phyloP scores from a whole-genome alignment of 192 early-diverging fungal species.

The Umbelopsis sp. region DNA sequence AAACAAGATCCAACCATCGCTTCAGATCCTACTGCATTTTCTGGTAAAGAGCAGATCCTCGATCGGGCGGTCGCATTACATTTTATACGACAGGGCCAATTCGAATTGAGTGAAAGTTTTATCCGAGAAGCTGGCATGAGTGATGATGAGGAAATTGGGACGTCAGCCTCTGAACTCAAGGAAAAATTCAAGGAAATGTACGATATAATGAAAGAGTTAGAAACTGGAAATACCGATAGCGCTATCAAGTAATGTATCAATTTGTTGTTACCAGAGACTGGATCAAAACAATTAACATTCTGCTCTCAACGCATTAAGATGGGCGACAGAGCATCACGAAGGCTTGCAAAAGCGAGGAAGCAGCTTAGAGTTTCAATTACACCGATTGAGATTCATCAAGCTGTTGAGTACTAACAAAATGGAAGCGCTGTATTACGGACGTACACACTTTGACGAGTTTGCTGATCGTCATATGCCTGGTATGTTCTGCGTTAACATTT shows the following conservation, averaged over 20 bases:
- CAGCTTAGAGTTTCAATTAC: conserved; percentile 88
- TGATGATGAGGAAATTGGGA: conserved; percentile 42
- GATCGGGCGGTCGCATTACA: conserved; percentile 68
- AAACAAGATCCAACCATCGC: conserved; percentile 65
- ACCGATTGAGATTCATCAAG: conserved; percentile 78
- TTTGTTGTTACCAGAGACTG: neutral
- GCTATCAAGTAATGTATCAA: conserved; percentile 59
- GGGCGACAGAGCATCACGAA: conserved; percentile 66
- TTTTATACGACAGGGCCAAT: conserved; percentile 87
- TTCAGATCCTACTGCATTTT: conserved; percentile 75
- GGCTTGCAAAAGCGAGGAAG: conserved; percentile 60
- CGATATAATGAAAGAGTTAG: conserved; percentile 65
- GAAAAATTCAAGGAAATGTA: conserved; percentile 85
- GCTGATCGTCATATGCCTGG: conserved; percentile 64
- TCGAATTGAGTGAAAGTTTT: conserved; percentile 76
- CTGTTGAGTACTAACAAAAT: conserved; percentile 53
- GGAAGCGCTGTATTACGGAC: conserved; percentile 79
- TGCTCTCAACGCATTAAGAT: conserved; percentile 46
- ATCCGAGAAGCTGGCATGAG: conserved; percentile 39
- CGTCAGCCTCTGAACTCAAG: conserved; percentile 49
- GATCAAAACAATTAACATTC: neutral
- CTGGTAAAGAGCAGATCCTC: conserved; percentile 66
- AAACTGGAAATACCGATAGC: conserved; percentile 55
- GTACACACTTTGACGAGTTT: conserved; percentile 70
- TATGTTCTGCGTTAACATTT: conserved; percentile 26